These are phyloP conservation scores for Talaromyces borbonicus DNA, from an alignment of 495 filamentous ascomycete genomes.

Conservation along the genomic window DNA sequence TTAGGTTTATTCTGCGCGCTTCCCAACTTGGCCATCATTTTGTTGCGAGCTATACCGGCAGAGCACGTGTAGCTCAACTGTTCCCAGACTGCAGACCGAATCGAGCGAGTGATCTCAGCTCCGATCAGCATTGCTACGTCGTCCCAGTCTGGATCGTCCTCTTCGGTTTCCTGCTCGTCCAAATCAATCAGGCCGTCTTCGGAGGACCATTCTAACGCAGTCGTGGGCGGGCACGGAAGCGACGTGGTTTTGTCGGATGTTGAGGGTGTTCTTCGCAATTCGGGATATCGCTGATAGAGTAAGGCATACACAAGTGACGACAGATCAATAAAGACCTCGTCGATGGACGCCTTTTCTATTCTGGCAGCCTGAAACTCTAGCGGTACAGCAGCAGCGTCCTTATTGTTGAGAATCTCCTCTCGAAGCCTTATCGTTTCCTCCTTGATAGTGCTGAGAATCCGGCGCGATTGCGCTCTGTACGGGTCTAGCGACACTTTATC, in stretches of 20 bases:
- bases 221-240: conserved; percentile 64
- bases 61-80: conserved; percentile 81
- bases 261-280: conserved; percentile 51
- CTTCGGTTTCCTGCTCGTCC: conserved; percentile 59
- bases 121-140: conserved; percentile 80
- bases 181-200: conserved; percentile 67
- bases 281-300: conserved; percentile 69
- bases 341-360: conserved; percentile 85
- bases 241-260: conserved; percentile 62
- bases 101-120: conserved; percentile 74
- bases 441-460: conserved; percentile 75
- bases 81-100: conserved; percentile 57
- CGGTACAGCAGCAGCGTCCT: conserved; percentile 21
- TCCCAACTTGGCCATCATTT: conserved; percentile 91
- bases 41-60: conserved; percentile 79
- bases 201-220: conserved; percentile 69
- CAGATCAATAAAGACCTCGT: conserved; percentile 88
- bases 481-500: conserved; percentile 92
- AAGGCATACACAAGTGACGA: conserved; percentile 70
- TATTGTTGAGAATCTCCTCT: conserved; percentile 10
- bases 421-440: conserved; percentile 44
- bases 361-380: conserved; percentile 45
- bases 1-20: conserved; percentile 88
- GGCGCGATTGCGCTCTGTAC: conserved; percentile 75
- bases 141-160: conserved; percentile 90